Conservation (phyloP, 2,329 filamentous ascomycete species). For the Zymoseptoria ardabiliae region DNA sequence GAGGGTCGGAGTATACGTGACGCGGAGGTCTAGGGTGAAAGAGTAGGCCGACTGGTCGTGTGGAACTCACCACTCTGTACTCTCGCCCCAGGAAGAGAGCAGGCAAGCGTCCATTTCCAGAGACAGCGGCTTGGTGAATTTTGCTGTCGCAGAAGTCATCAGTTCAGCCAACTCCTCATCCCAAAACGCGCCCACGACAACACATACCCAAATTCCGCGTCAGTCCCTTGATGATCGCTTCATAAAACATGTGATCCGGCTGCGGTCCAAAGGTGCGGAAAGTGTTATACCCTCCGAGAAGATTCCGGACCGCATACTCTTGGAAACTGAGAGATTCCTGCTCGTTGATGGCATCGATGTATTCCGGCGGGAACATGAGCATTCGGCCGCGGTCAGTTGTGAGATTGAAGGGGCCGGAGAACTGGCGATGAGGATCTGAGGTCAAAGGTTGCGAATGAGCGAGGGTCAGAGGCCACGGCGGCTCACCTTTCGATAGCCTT, state of each 20-base stretch:
- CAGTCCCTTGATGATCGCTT: slow-evolving; percentile 11
- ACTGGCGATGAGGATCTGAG: not conserved
- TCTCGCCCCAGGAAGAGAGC: slow-evolving; percentile 2
- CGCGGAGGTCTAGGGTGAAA: too few relatives aligned
- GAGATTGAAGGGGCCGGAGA: slow-evolving; percentile 5
- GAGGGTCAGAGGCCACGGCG: not conserved
- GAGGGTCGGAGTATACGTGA: not conserved
- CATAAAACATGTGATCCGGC: slow-evolving; percentile 6
- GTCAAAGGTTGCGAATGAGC: not conserved
- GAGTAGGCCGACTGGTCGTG: too few relatives aligned
- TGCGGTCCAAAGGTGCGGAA: slow-evolving; percentile 4
- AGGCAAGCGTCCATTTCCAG: not conserved
- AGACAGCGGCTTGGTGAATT: slow-evolving; percentile 4
- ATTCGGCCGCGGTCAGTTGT: slow-evolving; percentile 1
- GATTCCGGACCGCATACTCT: not conserved
- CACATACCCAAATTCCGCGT: slow-evolving; percentile 9
- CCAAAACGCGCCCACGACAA: not conserved
- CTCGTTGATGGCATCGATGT: slow-evolving; percentile 7
- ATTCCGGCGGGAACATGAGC: slow-evolving; percentile 6
- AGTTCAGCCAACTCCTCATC: not conserved
- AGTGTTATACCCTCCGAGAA: slow-evolving; percentile 3
- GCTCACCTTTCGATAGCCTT: not conserved
- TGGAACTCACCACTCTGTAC: slow-evolving; percentile 6
- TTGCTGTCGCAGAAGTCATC: not conserved
- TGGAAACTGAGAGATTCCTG: not conserved